Conservation (phyloP, 2,329 filamentous ascomycete genomes). For the Trichoderma atroviride region DNA sequence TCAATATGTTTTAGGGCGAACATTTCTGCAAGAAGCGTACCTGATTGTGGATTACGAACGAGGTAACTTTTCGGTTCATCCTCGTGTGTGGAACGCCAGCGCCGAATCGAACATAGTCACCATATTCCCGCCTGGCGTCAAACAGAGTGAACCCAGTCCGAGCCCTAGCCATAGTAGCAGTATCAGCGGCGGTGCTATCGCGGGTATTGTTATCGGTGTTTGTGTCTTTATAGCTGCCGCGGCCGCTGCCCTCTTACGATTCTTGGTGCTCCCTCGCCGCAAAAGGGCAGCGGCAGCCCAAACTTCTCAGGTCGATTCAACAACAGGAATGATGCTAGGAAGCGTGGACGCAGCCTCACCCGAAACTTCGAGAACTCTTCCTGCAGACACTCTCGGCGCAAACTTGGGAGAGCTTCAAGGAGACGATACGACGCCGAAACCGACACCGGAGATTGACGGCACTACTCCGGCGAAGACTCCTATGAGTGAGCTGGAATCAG, state of each 20-base stretch:
- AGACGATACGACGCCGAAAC: background rate
- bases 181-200: slow-evolving; percentile 18
- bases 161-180: background rate
- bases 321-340: background rate
- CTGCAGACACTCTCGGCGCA: background rate
- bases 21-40: slow-evolving; percentile 30
- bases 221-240: slow-evolving; percentile 8
- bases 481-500: slow-evolving; percentile 20
- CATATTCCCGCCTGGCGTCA: slow-evolving; percentile 19
- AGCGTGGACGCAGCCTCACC: background rate
- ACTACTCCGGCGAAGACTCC: slow-evolving; percentile 7
- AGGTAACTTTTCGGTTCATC: slow-evolving; percentile 26
- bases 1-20: slow-evolving; percentile 28
- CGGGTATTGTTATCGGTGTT: slow-evolving; percentile 24
- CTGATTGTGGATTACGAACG: slow-evolving; percentile 30
- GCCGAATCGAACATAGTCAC: slow-evolving; percentile 23
- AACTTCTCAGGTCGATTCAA: background rate
- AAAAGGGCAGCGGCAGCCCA: background rate
- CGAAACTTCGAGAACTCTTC: background rate
- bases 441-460: slow-evolving; percentile 12
- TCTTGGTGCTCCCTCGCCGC: slow-evolving; percentile 17
- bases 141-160: background rate
- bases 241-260: slow-evolving; percentile 7
- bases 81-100: slow-evolving; percentile 25
- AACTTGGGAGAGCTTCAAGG: slow-evolving; percentile 18